Base-by-base conservation (phyloP, 192 early-diverging fungal genomes). In the Umbelopsis sp. region DNA sequence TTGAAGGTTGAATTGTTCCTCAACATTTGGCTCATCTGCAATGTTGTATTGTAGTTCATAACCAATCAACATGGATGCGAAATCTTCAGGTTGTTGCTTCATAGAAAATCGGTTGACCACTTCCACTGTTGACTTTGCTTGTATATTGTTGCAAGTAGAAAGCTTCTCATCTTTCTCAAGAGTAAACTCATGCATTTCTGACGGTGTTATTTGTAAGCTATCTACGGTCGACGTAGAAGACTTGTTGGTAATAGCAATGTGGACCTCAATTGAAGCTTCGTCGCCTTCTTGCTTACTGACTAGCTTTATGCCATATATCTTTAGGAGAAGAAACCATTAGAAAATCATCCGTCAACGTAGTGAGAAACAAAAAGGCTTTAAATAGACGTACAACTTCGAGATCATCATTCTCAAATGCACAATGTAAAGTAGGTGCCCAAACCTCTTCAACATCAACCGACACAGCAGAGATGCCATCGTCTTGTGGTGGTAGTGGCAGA, bases 1-100 rank as follows among this genome's bases (percentile, higher is more conserved):
- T 8, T 76, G 82, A 53, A 88, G 69, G 53, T 55, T 75, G 33
- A 79, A 41, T 58, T 71, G 52, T 21, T 71, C 15, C 7, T 70
- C 12, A 15, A 4, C 2, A 27, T 61, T 25, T 0, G 48, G 48
- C 48, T 49, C 48, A 16, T 61, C 16, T 8, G 9, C 13, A 27
- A 25, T 35, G 4, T 37, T 30, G 27, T 61, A 61, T 61, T 61
- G 55, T 7, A 61, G 13, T 11, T 35, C 12, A 33, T 33, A 61
- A 35, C 18, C 15, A 8, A 61, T 37, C 12, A 18, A 16, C 27
- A 61, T 33, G 27, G 55, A 18, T 33, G 37, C 1, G 5, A 41
- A 41, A 41, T 61, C 4, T 61, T 35, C 15, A 4, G 55, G 55
- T 35, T 25, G 7, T 0, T 10, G 16, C 33, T 61, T 61, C 10